Percentiles rank a stretch among this genome's conserved stretches.
These are phyloP conservation scores for Claviceps humidiphila DNA, from an alignment of 2,329 filamentous ascomycete species.

Conservation along the genomic window DNA sequence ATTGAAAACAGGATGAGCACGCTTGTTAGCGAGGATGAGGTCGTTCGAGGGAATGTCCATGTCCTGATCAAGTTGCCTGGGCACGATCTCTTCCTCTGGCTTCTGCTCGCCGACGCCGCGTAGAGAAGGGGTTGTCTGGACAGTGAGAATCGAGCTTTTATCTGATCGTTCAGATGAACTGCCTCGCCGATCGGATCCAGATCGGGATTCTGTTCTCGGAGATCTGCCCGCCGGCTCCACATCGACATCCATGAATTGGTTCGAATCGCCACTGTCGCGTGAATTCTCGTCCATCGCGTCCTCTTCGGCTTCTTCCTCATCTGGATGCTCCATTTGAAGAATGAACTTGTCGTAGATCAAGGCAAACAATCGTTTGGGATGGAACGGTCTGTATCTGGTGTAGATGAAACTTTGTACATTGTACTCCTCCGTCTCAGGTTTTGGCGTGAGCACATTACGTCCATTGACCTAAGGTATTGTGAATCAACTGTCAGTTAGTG, in stretches of 20 bases:
- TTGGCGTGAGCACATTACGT: constrained; percentile 44
- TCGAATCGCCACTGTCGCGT: constrained; percentile 1
- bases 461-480: constrained; percentile 24
- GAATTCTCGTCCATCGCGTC: constrained; percentile 14
- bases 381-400: constrained; percentile 40
- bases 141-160: constrained; percentile 12
- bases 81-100: neutral
- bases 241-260: constrained; percentile 10
- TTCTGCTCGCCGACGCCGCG: neutral
- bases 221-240: constrained; percentile 8
- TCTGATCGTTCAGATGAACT: constrained; percentile 10
- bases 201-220: neutral
- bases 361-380: constrained; percentile 32
- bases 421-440: constrained; percentile 61
- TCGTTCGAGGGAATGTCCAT: constrained; percentile 23
- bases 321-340: constrained; percentile 30
- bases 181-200: constrained; percentile 1
- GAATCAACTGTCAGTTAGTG: neutral
- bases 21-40: constrained; percentile 41
- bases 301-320: constrained; percentile 21
- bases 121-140: constrained; percentile 13
- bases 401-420: constrained; percentile 62
- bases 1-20: constrained; percentile 35
- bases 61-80: neutral
- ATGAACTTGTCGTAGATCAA: constrained; percentile 37